Evolutionary conservation across 192 early-diverging fungal genomes (phyloP), one percentile per base, ranked within the genome.

Genomic region (Coemansia brasiliensis): DNA sequence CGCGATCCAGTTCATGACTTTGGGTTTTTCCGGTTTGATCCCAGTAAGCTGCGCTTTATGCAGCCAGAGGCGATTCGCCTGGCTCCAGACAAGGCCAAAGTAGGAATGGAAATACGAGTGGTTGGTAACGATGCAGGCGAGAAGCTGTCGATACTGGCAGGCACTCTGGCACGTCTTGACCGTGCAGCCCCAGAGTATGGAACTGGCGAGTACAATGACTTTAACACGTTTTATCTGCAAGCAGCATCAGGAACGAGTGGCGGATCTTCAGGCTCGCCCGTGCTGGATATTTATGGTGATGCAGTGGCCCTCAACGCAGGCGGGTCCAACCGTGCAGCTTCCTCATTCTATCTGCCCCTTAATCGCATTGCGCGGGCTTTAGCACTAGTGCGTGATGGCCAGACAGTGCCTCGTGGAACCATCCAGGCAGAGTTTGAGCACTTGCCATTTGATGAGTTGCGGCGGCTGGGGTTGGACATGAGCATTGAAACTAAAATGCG

Each of bases 221-320:
- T 90, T 65, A 92, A 91, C 64, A 92, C 89, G 1, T 92, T 92
- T 71, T 92, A 91, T 65, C 69, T 91, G 15, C 88, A 90, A 72
- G 87, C 89, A 0, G 85, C 88, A 3, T 88, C 90, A 13, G 83
- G 85, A 22, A 90, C 87, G 4, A 88, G 85, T 61, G 89, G 88
- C 55, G 90, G 90, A 2, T 88, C 87, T 20, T 88, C 86, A 11
- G 90, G 90, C 18, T 86, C 84, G 60, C 89, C 90, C 5, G 89
- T 92, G 6, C 69, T 92, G n/a, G 86, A 91, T 54, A 88, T 91
- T 52, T 82, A 87, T 26, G 90, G 90, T 22, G 80, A 90, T 57
- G 90, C 90, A 6, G 86, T 92, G 12, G 90, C 87, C 2, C 74
- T 92, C 20, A 87, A 91, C 27, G 74, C 74, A 16, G 75, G 69